Evolutionary conservation across 495 filamentous ascomycete genomes (phyloP).

Genomic region (Apiosordaria backusii): DNA sequence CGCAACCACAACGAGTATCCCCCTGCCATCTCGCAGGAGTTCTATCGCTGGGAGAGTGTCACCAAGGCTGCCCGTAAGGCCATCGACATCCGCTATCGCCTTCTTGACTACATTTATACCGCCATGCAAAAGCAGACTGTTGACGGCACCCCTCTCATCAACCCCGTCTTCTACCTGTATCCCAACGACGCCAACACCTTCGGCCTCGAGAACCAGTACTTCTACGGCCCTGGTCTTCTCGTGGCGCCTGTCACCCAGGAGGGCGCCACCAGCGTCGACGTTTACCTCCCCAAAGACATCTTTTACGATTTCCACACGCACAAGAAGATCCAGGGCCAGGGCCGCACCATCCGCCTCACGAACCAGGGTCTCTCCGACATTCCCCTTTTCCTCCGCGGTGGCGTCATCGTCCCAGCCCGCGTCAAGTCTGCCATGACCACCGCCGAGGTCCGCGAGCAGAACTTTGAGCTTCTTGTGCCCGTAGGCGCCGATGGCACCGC

Average conservation of each 20-base stretch:
- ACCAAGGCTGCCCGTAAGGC: constrained; percentile 63
- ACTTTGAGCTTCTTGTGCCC: constrained; percentile 70
- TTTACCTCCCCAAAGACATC: constrained; percentile 70
- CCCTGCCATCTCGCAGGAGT: constrained; percentile 60
- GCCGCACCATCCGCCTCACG: constrained; percentile 48
- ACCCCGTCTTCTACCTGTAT: constrained; percentile 69
- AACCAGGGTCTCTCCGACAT: constrained; percentile 61
- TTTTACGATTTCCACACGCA: constrained; percentile 79
- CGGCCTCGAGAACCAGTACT: constrained; percentile 63
- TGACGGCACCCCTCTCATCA: constrained; percentile 67
- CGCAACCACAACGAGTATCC: constrained; percentile 65
- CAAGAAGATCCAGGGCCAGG: constrained; percentile 53
- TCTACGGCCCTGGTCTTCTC: constrained; percentile 60
- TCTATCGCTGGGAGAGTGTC: constrained; percentile 69
- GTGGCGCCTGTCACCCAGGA: constrained; percentile 67
- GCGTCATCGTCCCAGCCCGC: constrained; percentile 65
- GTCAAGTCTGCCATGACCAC: constrained; percentile 65
- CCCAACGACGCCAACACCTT: constrained; percentile 62
- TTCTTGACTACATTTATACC: constrained; percentile 83
- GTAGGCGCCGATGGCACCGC: constrained; percentile 47
- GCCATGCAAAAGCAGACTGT: constrained; percentile 59
- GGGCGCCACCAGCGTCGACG: constrained; percentile 59
- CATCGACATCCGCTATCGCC: constrained; percentile 70
- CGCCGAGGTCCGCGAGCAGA: constrained; percentile 57
- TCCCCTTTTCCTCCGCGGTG: constrained; percentile 69